phyloP scores from a whole-genome alignment of 257 asterid species.

The Solanum bulbocastanum region DNA sequence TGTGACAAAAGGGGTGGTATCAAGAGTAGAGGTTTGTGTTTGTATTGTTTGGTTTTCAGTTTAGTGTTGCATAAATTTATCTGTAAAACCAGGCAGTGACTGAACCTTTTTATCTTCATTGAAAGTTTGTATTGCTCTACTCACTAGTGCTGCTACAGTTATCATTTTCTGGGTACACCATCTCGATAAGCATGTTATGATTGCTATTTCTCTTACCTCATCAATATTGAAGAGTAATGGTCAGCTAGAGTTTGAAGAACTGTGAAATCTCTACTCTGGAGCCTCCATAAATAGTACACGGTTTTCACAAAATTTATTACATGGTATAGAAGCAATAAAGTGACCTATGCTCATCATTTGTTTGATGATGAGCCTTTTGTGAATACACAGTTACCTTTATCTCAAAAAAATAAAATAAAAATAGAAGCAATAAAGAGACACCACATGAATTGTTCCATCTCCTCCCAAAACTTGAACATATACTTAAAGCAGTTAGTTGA shows the following conservation, averaged over 20 bases:
- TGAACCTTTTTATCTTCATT: neutral
- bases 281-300: neutral
- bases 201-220: neutral
- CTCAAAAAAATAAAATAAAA: neutral
- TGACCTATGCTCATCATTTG: neutral
- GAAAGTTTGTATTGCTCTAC: neutral
- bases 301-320: neutral
- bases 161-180: neutral
- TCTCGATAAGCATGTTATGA: neutral
- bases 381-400: neutral
- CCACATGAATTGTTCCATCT: neutral
- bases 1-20: constrained; percentile 95
- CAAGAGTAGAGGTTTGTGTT: constrained; percentile 89
- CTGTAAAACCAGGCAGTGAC: neutral
- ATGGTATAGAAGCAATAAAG: neutral
- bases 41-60: neutral
- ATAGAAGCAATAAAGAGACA: neutral
- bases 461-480: neutral
- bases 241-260: neutral
- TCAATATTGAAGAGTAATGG: neutral
- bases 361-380: neutral
- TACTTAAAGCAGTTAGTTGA: neutral
- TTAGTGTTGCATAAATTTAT: neutral
- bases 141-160: neutral
- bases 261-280: neutral